phyloP scores from a whole-genome alignment of 192 early-diverging fungal genomes.

The Phycomyces blakesleeanus region DNA sequence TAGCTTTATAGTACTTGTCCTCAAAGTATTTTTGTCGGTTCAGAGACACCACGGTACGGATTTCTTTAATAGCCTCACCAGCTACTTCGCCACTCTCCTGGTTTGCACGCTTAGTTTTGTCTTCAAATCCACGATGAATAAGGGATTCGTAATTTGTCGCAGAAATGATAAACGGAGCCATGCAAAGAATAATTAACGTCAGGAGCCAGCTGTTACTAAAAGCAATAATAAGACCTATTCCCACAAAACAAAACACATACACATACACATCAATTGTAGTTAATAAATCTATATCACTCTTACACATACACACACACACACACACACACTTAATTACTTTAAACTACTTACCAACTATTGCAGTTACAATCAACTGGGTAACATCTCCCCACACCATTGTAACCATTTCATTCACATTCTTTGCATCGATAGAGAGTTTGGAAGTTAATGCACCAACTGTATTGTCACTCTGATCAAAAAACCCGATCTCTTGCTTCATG shows the following conservation, averaged over 20 bases:
- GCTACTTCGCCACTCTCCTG: constrained; percentile 78
- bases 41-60: constrained; percentile 83
- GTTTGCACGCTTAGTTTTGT: constrained; percentile 68
- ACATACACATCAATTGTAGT: neutral
- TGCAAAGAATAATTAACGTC: constrained; percentile 69
- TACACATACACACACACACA: no score
- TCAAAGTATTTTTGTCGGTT: constrained; percentile 71
- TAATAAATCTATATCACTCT: no score
- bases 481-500: constrained; percentile 80
- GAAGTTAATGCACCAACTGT: constrained; percentile 75
- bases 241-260: neutral
- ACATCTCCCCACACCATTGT: constrained; percentile 45
- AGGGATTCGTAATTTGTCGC: constrained; percentile 51
- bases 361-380: constrained; percentile 31
- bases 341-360: constrained; percentile 18
- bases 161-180: constrained; percentile 56
- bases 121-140: constrained; percentile 54
- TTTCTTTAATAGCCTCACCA: constrained; percentile 77
- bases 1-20: constrained; percentile 55
- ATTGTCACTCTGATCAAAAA: constrained; percentile 77
- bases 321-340: neutral
- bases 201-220: constrained; percentile 78
- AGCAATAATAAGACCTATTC: constrained; percentile 48
- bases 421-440: constrained; percentile 78
- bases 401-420: constrained; percentile 49